These are phyloP conservation scores for Fusarium austroafricanum DNA, from an alignment of 2,329 filamentous ascomycete genomes.

Conservation along the genomic window DNA sequence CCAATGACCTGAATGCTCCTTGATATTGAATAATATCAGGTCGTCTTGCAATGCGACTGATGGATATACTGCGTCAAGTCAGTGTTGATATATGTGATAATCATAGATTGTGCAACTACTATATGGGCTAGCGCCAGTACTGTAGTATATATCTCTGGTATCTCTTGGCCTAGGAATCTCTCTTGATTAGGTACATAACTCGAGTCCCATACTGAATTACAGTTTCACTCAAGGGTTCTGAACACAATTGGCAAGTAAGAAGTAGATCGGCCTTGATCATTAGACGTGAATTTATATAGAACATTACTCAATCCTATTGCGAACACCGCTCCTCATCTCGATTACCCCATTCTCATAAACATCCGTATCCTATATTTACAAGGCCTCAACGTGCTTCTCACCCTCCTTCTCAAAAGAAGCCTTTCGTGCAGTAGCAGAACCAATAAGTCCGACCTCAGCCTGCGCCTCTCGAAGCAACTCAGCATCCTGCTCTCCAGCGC, in stretches of 20 bases:
- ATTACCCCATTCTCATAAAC: not conserved
- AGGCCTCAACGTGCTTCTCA: slow-evolving; percentile 20
- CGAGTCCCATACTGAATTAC: not conserved
- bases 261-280: not conserved
- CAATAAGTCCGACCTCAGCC: slow-evolving; percentile 37
- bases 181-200: not conserved
- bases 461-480: slow-evolving; percentile 38
- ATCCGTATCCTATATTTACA: not conserved
- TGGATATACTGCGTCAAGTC: too few relatives aligned
- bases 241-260: fast-evolving
- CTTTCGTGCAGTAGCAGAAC: not conserved
- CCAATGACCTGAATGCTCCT: not conserved
- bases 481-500: slow-evolving; percentile 47
- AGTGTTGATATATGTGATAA: not conserved
- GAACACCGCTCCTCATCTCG: not conserved
- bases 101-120: too few relatives aligned
- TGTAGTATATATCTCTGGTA: not conserved
- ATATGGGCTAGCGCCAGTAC: not conserved
- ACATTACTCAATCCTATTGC: not conserved
- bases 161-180: not conserved
- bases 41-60: not conserved
- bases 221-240: not conserved
- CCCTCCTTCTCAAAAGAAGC: slow-evolving; percentile 16
- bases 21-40: too few relatives aligned
- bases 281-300: not conserved